phyloP scores from a whole-genome alignment of 257 asterid genomes.

The Leonotis leonurus region DNA sequence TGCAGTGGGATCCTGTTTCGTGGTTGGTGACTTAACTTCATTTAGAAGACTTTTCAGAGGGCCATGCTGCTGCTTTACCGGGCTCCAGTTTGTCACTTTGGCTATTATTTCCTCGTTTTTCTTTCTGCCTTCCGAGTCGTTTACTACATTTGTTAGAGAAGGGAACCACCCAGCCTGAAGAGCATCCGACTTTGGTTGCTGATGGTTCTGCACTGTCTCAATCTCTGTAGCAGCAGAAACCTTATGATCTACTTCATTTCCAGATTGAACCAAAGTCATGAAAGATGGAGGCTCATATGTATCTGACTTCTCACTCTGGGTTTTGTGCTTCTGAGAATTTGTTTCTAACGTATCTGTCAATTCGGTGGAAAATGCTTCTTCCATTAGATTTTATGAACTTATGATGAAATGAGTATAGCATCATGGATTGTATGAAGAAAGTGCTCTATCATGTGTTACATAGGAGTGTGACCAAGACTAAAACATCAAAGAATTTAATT shows the following conservation, averaged over 20 bases:
- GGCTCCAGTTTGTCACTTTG: conserved; percentile 72
- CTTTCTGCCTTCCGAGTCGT: conserved; percentile 79
- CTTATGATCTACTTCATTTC: conserved; percentile 12
- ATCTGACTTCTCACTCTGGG: conserved; percentile 40
- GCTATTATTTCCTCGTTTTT: conserved; percentile 76
- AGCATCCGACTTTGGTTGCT: conserved; percentile 43
- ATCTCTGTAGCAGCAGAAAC: conserved; percentile 43
- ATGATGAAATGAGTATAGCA: conserved; percentile 9
- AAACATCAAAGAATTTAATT: not conserved
- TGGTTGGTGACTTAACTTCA: conserved; percentile 57
- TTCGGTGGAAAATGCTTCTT: conserved; percentile 28
- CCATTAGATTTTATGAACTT: too few relatives aligned
- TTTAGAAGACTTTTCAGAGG: conserved; percentile 53
- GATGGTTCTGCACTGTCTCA: conserved; percentile 30
- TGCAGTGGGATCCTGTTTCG: conserved; percentile 32
- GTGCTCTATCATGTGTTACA: not conserved
- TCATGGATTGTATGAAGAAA: too few relatives aligned
- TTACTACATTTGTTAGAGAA: conserved; percentile 53
- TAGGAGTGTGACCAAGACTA: too few relatives aligned
- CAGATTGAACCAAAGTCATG: conserved; percentile 60
- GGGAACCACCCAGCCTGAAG: conserved; percentile 71
- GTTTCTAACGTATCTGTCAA: conserved; percentile 39
- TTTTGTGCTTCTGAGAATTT: conserved; percentile 29
- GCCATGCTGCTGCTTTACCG: conserved; percentile 60
- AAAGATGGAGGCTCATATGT: conserved; percentile 67